These are phyloP conservation scores for Biscogniauxia marginata DNA, from an alignment of 2,329 filamentous ascomycete genomes.

Conservation along the genomic window DNA sequence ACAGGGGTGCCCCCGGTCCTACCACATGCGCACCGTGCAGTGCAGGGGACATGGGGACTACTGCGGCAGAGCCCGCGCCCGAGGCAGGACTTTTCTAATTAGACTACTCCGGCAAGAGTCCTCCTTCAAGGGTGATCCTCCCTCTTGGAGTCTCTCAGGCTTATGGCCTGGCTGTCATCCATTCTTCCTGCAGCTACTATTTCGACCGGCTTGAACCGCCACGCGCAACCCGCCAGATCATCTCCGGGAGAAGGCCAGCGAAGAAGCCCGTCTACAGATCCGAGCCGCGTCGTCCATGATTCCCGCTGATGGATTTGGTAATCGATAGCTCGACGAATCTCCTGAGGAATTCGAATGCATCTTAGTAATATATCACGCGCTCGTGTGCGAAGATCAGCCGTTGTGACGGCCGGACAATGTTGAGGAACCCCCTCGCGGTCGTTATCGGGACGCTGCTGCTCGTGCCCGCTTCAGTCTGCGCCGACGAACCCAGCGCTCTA, in stretches of 20 bases:
- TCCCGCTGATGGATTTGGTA: constrained; percentile 24
- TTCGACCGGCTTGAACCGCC: not conserved
- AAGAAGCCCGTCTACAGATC: constrained; percentile 1
- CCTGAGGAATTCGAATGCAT: constrained; percentile 30
- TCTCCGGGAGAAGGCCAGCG: constrained; percentile 4
- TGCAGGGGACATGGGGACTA: constrained; percentile 15
- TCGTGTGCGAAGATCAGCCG: constrained; percentile 27
- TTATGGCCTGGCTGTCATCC: not conserved
- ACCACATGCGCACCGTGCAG: constrained; percentile 11
- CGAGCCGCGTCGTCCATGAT: constrained; percentile 1
- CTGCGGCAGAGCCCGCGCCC: constrained; percentile 21
- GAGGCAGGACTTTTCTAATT: not conserved
- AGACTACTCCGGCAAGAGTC: constrained; percentile 8
- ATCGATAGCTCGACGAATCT: constrained; percentile 19
- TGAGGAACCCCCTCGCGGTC: constrained; percentile 23
- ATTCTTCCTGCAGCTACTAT: not conserved
- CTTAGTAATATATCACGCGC: constrained; percentile 27
- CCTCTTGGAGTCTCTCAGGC: constrained; percentile 6
- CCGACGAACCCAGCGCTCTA: constrained; percentile 24
- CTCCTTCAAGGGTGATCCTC: constrained; percentile 13
- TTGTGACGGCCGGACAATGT: constrained; percentile 31
- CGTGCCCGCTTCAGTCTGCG: constrained; percentile 24
- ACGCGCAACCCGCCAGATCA: not conserved
- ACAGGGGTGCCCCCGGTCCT: constrained; percentile 14
- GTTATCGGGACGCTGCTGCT: constrained; percentile 29